phyloP scores from a whole-genome alignment of 2,329 filamentous ascomycete species.

The Fusarium pininemorale region DNA sequence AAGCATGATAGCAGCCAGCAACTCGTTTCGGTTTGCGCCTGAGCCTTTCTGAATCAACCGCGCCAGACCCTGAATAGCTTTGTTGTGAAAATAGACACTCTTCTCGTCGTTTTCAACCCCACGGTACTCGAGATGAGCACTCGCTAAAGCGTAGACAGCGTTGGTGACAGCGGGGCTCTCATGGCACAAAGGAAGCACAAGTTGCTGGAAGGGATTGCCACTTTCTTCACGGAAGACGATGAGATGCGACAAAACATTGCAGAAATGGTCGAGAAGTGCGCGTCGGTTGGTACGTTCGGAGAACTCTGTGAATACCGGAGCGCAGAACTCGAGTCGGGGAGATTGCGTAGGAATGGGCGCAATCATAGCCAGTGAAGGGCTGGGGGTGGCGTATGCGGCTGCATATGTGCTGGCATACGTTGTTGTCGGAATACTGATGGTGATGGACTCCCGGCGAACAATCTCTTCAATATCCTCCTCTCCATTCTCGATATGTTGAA shows the following conservation, averaged over 20 bases:
- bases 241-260: slow-evolving; percentile 70
- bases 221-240: slow-evolving; percentile 71
- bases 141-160: slow-evolving; percentile 84
- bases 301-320: slow-evolving; percentile 66
- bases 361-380: slow-evolving; percentile 41
- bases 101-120: slow-evolving; percentile 63
- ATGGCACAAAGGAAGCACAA: slow-evolving; percentile 68
- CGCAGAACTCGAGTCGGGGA: slow-evolving; percentile 59
- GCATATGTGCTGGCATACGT: slow-evolving; percentile 27
- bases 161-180: slow-evolving; percentile 73
- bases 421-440: slow-evolving; percentile 28
- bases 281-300: slow-evolving; percentile 63
- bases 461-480: slow-evolving; percentile 45
- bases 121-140: slow-evolving; percentile 81
- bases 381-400: slow-evolving; percentile 24
- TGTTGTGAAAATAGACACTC: slow-evolving; percentile 67
- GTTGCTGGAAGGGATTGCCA: slow-evolving; percentile 70
- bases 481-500: slow-evolving; percentile 28
- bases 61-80: slow-evolving; percentile 66
- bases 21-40: slow-evolving; percentile 62
- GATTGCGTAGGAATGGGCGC: slow-evolving; percentile 38
- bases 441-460: slow-evolving; percentile 31
- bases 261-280: slow-evolving; percentile 68
- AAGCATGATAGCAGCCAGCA: slow-evolving; percentile 69
- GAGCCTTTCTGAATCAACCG: slow-evolving; percentile 64